These are phyloP conservation scores for Penicillium arizonense DNA, from an alignment of 495 filamentous ascomycete species.

Conservation along the genomic window DNA sequence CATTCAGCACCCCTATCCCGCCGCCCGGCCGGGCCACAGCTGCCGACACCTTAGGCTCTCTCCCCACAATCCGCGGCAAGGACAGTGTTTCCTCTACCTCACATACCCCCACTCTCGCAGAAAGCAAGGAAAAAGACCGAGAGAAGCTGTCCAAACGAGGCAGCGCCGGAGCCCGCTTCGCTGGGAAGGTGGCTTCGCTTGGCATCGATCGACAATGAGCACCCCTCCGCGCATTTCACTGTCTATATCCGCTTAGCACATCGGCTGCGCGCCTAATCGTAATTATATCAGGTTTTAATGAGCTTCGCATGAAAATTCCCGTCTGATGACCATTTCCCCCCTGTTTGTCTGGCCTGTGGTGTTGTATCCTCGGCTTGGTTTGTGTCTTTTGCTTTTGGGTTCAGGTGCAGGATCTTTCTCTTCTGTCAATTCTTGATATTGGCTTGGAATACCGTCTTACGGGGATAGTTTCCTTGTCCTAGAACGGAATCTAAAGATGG, in stretches of 20 bases:
- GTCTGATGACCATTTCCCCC: constrained; percentile 16
- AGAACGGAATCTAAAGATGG: neutral
- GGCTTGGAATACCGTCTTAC: neutral
- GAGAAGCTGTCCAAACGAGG: constrained; percentile 53
- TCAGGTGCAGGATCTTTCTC: neutral
- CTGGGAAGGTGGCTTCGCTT: constrained; percentile 47
- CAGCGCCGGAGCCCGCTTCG: constrained; percentile 49
- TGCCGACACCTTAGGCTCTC: constrained; percentile 42
- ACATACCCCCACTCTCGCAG: constrained; percentile 29
- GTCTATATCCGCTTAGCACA: constrained; percentile 4
- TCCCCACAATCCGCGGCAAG: constrained; percentile 43
- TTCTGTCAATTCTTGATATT: neutral
- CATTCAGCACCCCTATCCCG: constrained; percentile 21
- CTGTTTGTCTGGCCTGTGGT: constrained; percentile 5
- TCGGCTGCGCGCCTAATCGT: constrained; percentile 12
- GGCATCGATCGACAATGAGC: constrained; percentile 39
- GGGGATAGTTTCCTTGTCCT: neutral
- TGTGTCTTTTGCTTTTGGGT: neutral
- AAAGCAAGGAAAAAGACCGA: constrained; percentile 44
- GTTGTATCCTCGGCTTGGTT: neutral
- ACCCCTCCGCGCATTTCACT: neutral
- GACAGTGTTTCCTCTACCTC: constrained; percentile 25
- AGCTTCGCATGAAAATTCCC: constrained; percentile 20
- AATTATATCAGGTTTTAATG: constrained; percentile 26
- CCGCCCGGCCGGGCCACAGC: constrained; percentile 22